Percentiles rank a stretch among this genome's conserved stretches.
These are phyloP conservation scores for Clavaria fumosa DNA, from an alignment of 768 basidiomycete species.

Conservation along the genomic window DNA sequence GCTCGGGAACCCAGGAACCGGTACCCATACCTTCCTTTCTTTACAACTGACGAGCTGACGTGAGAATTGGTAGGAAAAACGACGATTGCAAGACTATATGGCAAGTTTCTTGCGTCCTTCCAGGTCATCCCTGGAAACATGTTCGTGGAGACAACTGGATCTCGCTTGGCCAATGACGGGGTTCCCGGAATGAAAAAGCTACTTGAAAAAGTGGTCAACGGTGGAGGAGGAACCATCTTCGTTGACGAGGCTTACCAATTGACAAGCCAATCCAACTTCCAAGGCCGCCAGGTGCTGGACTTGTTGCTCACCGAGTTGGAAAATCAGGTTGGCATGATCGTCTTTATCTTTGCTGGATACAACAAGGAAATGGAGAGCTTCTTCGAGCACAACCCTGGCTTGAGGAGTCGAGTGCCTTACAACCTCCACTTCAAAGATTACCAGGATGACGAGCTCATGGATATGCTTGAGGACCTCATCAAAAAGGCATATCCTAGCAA, in stretches of 20 bases:
- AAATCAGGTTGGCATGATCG: conserved; percentile 44
- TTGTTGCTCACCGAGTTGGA: conserved; percentile 65
- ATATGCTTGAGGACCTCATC: conserved; percentile 37
- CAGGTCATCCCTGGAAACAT: conserved; percentile 33
- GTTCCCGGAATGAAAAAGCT: conserved; percentile 35
- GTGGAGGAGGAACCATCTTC: conserved; percentile 52
- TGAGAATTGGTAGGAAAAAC: conserved; percentile 58
- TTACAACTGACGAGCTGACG: too few relatives aligned
- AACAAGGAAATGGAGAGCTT: conserved; percentile 61
- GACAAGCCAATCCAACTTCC: conserved; percentile 27
- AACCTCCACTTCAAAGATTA: conserved; percentile 47
- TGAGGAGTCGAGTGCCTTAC: conserved; percentile 53
- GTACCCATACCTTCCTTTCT: too few relatives aligned
- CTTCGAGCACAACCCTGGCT: conserved; percentile 62
- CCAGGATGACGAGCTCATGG: conserved; percentile 35
- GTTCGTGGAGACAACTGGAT: conserved; percentile 51
- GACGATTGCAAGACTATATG: conserved; percentile 49
- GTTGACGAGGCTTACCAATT: conserved; percentile 64
- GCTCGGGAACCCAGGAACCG: conserved; percentile 63
- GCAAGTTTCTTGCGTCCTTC: conserved; percentile 42
- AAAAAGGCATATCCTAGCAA: conserved; percentile 28
- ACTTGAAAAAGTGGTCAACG: conserved; percentile 28
- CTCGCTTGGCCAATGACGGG: conserved; percentile 41
- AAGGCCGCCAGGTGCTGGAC: conserved; percentile 47
- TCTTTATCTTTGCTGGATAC: conserved; percentile 62